Evolutionary conservation across 768 basidiomycete genomes (phyloP), one percentile per base, ranked within the genome.

Genomic region (Lepiota venenata): DNA sequence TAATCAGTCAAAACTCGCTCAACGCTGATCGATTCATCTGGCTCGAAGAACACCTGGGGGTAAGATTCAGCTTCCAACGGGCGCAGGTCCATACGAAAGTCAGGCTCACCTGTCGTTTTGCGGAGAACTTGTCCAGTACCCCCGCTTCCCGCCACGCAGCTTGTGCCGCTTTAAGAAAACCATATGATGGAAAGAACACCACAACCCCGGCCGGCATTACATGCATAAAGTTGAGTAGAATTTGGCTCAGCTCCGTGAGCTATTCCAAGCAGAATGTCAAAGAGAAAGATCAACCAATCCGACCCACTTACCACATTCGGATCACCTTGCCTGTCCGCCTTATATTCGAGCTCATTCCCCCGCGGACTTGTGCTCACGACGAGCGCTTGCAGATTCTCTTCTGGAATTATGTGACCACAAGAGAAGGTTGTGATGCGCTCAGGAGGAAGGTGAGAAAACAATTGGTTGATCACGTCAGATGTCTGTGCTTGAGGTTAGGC

Each of bases 121-220:
- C 64, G 1, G 65, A 67, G 42, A 97, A 71, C 61, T 84, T 85
- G 11, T 75, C 72, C 55, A 96, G 58, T 9, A 85, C 63, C 1
- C 87, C 85, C 43, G 70, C 81, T 44, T 74, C 74, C 5, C 70
- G 66, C 94, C 96, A 98, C 5, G 74, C 63, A 4, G 71, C 72
- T 60, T 83, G 88, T 3, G 88, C 82, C 37, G 73, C 69, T 55
- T 87, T 81, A 36, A 98, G 71, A 60, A 92, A 94, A 25, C 76
- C 80, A 66, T 98, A 98, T 0, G 93, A 96, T 0, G 96, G 95
- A 38, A 98, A 83, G 66, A 99, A 99, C 6, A 97, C 87, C 16
- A 98, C 89, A 71, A 98, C 81, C 0, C 96, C 96, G 16, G 84
- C 85, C 0, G 94, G 90, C 4, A 95, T 79, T 15, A 96, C 66